Conservation (phyloP, 2,329 filamentous ascomycete genomes). For the Calonectria crousiana region DNA sequence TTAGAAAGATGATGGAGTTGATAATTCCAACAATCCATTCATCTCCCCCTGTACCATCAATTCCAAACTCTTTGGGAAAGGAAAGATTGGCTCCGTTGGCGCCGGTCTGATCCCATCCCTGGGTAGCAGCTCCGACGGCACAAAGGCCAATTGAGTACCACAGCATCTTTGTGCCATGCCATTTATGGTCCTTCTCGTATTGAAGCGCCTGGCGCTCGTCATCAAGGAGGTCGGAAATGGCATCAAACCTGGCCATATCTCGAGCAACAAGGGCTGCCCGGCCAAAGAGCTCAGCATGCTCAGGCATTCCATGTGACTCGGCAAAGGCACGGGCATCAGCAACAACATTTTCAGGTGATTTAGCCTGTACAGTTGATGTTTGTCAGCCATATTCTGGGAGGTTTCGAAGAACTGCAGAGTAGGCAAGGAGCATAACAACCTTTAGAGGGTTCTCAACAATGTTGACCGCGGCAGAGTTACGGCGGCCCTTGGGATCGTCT, state of each 20-base stretch:
- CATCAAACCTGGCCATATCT: slow-evolving; percentile 42
- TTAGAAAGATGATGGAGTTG: slow-evolving; percentile 51
- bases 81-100: slow-evolving; percentile 71
- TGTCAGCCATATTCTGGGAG: neutral
- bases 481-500: slow-evolving; percentile 24
- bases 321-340: slow-evolving; percentile 64
- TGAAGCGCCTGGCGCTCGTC: slow-evolving; percentile 51
- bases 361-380: slow-evolving; percentile 27
- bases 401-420: neutral
- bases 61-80: slow-evolving; percentile 61
- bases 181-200: slow-evolving; percentile 69
- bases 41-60: slow-evolving; percentile 54
- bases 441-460: slow-evolving; percentile 49
- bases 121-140: slow-evolving; percentile 67
- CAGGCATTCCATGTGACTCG: slow-evolving; percentile 59
- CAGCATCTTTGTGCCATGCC: slow-evolving; percentile 61
- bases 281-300: slow-evolving; percentile 59
- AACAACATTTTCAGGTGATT: slow-evolving; percentile 40
- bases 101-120: slow-evolving; percentile 75
- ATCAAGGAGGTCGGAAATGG: slow-evolving; percentile 44
- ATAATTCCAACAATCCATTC: slow-evolving; percentile 55
- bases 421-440: slow-evolving; percentile 29
- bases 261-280: slow-evolving; percentile 54
- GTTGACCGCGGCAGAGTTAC: slow-evolving; percentile 45
- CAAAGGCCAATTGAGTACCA: slow-evolving; percentile 63